These are phyloP conservation scores for Gossypium mustelinum DNA, from an alignment of 345 rosid species.

Conservation along the genomic window DNA sequence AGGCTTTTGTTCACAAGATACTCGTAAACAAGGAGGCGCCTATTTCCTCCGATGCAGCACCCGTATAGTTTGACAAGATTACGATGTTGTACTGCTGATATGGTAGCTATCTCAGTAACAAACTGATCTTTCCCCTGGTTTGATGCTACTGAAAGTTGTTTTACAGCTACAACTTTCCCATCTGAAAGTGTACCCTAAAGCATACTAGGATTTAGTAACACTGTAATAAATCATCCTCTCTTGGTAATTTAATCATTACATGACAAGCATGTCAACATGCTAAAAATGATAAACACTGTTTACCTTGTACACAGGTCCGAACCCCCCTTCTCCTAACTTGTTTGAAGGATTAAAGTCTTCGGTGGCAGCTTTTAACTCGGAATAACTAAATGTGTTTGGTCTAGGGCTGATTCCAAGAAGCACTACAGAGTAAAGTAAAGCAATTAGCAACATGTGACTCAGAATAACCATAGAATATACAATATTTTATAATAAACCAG, in stretches of 20 bases:
- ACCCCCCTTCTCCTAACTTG: slow-evolving; percentile 42
- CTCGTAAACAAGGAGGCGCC: slow-evolving; percentile 70
- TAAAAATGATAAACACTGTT: not conserved
- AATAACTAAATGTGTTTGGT: slow-evolving; percentile 32
- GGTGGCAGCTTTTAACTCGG: slow-evolving; percentile 34
- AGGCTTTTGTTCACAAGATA: slow-evolving; percentile 69
- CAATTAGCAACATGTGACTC: not conserved
- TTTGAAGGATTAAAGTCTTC: slow-evolving; percentile 29
- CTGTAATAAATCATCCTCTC: not conserved
- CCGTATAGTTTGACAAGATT: slow-evolving; percentile 69
- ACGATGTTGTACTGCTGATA: slow-evolving; percentile 56
- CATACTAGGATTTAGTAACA: not conserved
- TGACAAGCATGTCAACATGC: not conserved
- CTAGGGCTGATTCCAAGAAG: slow-evolving; percentile 24
- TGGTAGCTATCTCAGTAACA: slow-evolving; percentile 32
- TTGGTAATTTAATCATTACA: not conserved
- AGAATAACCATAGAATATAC: not conserved
- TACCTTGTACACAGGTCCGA: slow-evolving; percentile 41
- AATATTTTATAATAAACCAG: not conserved
- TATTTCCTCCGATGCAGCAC: slow-evolving; percentile 61
- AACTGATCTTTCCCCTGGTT: slow-evolving; percentile 41
- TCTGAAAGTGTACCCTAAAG: slow-evolving; percentile 33
- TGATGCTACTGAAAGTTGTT: slow-evolving; percentile 34
- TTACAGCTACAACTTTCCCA: slow-evolving; percentile 38
- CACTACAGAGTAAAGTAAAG: not conserved